Percentiles rank a stretch among this genome's conserved stretches.
Evolutionary conservation across 768 basidiomycete genomes (phyloP).

Genomic region (Kwoniella botswanensis): DNA sequence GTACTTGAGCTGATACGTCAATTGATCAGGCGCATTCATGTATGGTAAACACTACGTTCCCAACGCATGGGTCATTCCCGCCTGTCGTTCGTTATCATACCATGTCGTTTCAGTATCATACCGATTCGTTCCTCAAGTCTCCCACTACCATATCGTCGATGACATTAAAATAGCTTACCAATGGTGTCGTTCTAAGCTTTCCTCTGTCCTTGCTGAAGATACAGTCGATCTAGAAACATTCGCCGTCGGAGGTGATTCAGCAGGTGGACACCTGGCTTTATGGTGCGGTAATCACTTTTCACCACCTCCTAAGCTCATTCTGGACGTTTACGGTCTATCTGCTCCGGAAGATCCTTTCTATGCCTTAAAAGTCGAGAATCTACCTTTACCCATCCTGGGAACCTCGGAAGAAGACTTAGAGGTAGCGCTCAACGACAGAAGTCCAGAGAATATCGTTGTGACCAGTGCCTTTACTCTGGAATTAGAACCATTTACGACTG

Average conservation of each 20-base stretch:
- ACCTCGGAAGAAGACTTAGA: slow-evolving; percentile 14
- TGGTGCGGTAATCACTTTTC: slow-evolving; percentile 7
- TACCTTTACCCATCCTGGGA: slow-evolving; percentile 12
- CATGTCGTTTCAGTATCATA: slow-evolving; percentile 26
- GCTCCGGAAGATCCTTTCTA: slow-evolving; percentile 12
- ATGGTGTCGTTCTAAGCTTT: slow-evolving; percentile 23
- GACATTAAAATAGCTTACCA: slow-evolving; percentile 22
- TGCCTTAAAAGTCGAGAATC: background rate
- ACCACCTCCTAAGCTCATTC: slow-evolving; percentile 12
- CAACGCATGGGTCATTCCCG: slow-evolving; percentile 27
- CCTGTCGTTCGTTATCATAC: slow-evolving; percentile 20
- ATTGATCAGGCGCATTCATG: slow-evolving; percentile 13
- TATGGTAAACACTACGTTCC: slow-evolving; percentile 21
- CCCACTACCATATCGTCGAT: slow-evolving; percentile 17
- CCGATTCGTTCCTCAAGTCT: slow-evolving; percentile 26
- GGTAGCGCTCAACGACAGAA: slow-evolving; percentile 7
- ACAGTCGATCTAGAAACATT: slow-evolving; percentile 17
- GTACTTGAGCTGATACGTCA: background rate
- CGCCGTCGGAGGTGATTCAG: slow-evolving; percentile 21
- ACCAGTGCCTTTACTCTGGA: slow-evolving; percentile 16
- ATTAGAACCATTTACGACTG: background rate
- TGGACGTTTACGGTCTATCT: slow-evolving; percentile 16
- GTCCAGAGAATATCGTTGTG: slow-evolving; percentile 9
- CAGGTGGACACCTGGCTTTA: slow-evolving; percentile 18
- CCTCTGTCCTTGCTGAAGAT: slow-evolving; percentile 5